A percentile compares a stretch with the other conserved stretches of the same genome.
Conservation (phyloP, 2,329 filamentous ascomycete species). For the Penicillium sp. region DNA sequence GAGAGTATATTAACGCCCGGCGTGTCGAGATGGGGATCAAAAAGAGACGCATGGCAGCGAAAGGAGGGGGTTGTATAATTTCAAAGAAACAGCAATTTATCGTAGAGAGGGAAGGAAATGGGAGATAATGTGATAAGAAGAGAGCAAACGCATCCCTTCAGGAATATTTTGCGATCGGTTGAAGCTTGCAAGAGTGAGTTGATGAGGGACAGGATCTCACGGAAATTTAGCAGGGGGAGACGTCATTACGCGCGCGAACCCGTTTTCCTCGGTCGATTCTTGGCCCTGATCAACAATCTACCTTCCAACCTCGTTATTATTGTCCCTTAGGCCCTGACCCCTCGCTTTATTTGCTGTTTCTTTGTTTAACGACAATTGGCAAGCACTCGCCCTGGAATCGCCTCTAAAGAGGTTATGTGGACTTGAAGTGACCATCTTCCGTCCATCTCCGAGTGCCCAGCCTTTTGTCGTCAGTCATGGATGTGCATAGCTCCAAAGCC, state of each 20-base stretch:
- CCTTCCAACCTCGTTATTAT: slow-evolving; percentile 7
- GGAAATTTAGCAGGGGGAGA: slow-evolving; percentile 15
- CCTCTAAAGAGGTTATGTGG: slow-evolving; percentile 24
- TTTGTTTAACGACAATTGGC: background rate
- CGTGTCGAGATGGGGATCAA: slow-evolving; percentile 90
- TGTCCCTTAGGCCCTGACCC: background rate
- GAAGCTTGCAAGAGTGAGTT: background rate
- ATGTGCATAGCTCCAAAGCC: slow-evolving; percentile 21
- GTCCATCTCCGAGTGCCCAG: slow-evolving; percentile 11
- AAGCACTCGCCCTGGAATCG: background rate
- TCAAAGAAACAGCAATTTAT: background rate
- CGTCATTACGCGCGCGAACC: slow-evolving; percentile 27
- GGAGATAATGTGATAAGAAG: background rate
- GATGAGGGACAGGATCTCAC: background rate
- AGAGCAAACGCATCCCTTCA: background rate
- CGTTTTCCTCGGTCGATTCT: background rate
- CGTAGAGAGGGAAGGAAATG: background rate
- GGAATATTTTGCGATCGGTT: background rate
- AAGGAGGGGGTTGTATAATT: background rate
- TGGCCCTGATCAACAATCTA: slow-evolving; percentile 3
- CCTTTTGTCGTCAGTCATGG: slow-evolving; percentile 10
- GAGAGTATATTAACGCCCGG: slow-evolving; percentile 88
- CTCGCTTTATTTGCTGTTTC: background rate
- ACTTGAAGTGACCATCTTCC: slow-evolving; percentile 17
- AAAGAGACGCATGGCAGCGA: slow-evolving; percentile 77